Percentiles rank a stretch among this genome's conserved stretches.
Conservation (phyloP, 106 monocot species). For the Ottelia alismoides region DNA sequence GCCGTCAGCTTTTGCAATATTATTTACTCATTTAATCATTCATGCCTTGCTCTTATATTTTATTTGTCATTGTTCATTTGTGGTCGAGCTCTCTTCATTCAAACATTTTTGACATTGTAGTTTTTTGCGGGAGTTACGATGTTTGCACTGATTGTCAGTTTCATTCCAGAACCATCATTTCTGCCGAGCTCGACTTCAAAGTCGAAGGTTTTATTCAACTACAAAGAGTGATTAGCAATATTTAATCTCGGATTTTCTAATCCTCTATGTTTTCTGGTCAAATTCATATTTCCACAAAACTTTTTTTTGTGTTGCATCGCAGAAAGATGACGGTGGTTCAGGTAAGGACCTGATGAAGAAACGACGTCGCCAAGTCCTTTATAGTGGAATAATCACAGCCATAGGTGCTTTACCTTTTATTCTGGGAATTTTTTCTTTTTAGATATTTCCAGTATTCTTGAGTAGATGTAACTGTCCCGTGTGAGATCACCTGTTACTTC, state of each 20-base stretch:
- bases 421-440: no score
- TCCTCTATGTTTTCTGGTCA: no score
- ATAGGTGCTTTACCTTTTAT: conserved; percentile 43
- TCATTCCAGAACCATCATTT: conserved; percentile 82
- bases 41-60: neutral
- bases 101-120: conserved; percentile 19
- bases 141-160: conserved; percentile 71
- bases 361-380: conserved; percentile 80
- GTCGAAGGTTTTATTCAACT: no score
- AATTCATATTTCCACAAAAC: no score
- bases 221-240: no score
- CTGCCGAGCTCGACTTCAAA: conserved; percentile 15
- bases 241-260: no score
- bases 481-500: neutral
- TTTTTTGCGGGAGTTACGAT: conserved; percentile 84
- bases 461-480: neutral
- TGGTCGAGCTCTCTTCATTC: neutral
- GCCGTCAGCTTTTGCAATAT: no score
- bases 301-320: neutral
- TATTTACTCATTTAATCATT: neutral
- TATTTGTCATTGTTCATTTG: neutral
- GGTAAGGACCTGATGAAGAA: conserved; percentile 85
- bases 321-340: conserved; percentile 71
- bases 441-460: no score
- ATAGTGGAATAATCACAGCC: conserved; percentile 93